Base-by-base conservation (phyloP, 1,284 basidiomycete species). In the Boletus mariae region DNA sequence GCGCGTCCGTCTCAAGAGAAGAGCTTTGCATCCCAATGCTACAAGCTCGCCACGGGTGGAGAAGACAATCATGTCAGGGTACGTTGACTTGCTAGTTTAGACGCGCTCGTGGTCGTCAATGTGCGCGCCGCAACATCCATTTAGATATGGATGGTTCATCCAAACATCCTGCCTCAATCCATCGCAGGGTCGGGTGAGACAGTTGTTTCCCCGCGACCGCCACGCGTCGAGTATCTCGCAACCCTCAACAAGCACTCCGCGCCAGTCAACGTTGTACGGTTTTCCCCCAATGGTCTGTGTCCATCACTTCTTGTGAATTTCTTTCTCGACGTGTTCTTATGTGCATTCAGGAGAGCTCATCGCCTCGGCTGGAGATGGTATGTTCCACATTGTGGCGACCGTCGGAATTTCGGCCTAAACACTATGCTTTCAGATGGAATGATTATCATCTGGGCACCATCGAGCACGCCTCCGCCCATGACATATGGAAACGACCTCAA, bases 11-110 rank as follows among this genome's bases (percentile, higher is more conserved):
- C 76, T 23, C 79, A 82, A 59, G 82, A 87, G 63, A 80, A 78
- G 68, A 78, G 73, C 60, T 80, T 73, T 60, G 77, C 80, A 17
- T 73, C 74, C 9, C 85, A 89, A 68, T 79, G 85, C 48, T 98
- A 97, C 77, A 82, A 91, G 58, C 76, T 99, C 9, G 96, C 95
- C 0, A 98, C 97, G 0, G 94, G 89, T 10, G 96, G 96, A 45
- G 96, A 96, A 66, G 96, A 99, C 70, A 98, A 96, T 68, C 91
- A 96, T 76, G 93, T 98, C 64, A 78, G 95, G 68, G 94, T 98
- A 65, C 71, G 91, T 82, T 25, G 42, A 29, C 50, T 47, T 52
- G 47, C 34, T 46, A 8, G 6, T 23, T 54, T 49, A 17, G 49
- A 56, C 56, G 49, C 58, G 56, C 53, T 52, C 40, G 31, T 43